Percentiles rank a stretch among this genome's conserved stretches.
These are phyloP conservation scores for Malassezia brasiliensis DNA, from an alignment of 1,284 basidiomycete species.

Conservation along the genomic window DNA sequence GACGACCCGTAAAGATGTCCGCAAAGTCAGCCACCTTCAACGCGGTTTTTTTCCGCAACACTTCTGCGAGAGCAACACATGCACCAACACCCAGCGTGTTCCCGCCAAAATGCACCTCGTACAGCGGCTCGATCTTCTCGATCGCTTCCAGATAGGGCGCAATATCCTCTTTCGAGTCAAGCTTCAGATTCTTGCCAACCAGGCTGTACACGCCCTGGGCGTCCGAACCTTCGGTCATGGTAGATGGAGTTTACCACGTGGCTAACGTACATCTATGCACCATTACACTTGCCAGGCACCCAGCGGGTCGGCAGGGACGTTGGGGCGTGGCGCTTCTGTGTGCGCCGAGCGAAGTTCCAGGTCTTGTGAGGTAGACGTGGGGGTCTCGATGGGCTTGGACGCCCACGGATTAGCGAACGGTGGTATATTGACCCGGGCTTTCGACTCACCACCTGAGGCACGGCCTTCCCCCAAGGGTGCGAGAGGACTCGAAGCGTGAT, in stretches of 20 bases:
- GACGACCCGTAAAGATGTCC: conserved; percentile 93
- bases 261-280: neutral
- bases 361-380: too few species aligned
- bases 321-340: neutral
- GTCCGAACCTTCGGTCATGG: conserved; percentile 4
- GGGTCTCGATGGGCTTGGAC: too few species aligned
- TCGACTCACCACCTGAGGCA: too few species aligned
- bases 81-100: conserved; percentile 95
- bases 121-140: conserved; percentile 58
- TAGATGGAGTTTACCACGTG: neutral
- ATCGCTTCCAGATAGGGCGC: conserved; percentile 58
- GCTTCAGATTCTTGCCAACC: conserved; percentile 58
- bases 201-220: conserved; percentile 25
- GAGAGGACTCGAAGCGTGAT: too few species aligned
- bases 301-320: neutral
- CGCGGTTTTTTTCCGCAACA: conserved; percentile 64
- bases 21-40: conserved; percentile 84
- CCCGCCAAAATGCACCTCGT: conserved; percentile 82
- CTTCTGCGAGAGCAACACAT: conserved; percentile 70
- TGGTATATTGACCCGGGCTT: too few species aligned
- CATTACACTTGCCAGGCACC: conserved; percentile 3
- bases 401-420: too few species aligned
- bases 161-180: conserved; percentile 69
- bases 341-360: too few species aligned
- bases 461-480: too few species aligned